A percentile compares a stretch with the other conserved stretches of the same genome.
phyloP scores from a whole-genome alignment of 2,329 filamentous ascomycete genomes.

The Paecilomyces niveus region DNA sequence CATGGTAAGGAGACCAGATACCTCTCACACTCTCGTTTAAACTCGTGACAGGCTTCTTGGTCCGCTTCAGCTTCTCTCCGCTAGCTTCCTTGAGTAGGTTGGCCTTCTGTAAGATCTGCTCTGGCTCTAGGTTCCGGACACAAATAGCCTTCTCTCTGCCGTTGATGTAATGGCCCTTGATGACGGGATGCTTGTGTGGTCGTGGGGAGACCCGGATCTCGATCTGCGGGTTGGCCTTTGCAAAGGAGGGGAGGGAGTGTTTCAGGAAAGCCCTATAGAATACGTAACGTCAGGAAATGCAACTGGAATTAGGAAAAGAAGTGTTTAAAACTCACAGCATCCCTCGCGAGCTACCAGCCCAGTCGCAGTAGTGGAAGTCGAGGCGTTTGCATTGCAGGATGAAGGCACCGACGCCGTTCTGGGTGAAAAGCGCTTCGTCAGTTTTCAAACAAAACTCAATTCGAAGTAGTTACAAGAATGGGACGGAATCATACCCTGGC shows the following conservation, averaged over 20 bases:
- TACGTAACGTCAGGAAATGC: neutral
- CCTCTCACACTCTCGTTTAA: constrained; percentile 59
- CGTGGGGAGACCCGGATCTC: constrained; percentile 88
- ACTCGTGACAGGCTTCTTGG: constrained; percentile 54
- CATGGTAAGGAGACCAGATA: constrained; percentile 59
- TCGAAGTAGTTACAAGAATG: neutral
- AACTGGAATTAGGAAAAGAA: neutral
- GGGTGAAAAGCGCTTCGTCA: constrained; percentile 9
- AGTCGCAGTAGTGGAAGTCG: constrained; percentile 96
- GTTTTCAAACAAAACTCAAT: neutral
- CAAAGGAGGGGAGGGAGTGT: constrained; percentile 68
- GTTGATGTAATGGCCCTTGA: constrained; percentile 89
- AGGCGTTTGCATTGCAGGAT: constrained; percentile 94
- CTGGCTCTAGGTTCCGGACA: constrained; percentile 74
- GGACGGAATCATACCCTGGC: constrained; percentile 42
- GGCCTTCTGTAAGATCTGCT: constrained; percentile 76
- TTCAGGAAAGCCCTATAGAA: constrained; percentile 68
- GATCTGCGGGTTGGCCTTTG: constrained; percentile 72
- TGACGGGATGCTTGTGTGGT: constrained; percentile 80
- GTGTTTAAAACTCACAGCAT: constrained; percentile 65
- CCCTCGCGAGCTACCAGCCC: constrained; percentile 83
- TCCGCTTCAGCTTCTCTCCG: constrained; percentile 44
- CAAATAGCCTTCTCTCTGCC: constrained; percentile 78
- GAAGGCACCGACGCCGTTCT: constrained; percentile 97
- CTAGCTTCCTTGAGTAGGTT: constrained; percentile 41